Base-by-base conservation (phyloP, 306 rosid genomes). In the Comarum palustre region DNA sequence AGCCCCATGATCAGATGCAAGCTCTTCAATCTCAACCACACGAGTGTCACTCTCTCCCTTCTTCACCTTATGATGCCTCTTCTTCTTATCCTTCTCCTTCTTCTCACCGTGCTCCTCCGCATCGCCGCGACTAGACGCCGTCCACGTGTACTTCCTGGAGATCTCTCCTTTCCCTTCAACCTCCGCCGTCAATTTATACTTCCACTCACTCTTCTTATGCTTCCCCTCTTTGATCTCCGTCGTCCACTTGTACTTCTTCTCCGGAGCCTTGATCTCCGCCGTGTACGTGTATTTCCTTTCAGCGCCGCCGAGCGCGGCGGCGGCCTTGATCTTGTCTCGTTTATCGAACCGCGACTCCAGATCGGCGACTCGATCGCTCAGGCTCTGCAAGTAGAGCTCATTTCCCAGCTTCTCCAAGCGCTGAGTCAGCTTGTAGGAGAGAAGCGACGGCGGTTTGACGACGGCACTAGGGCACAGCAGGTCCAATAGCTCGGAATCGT, bases 221-320 rank as follows among this genome's bases (percentile, higher is more conserved):
- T 85, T 86, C 32, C 78, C 87, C 9, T 71, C 89, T 27, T 80
- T 90, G 42, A 94, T 76, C 73, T 91, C 96, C 69, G 96, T 84
- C 13, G 83, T 75, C 90, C 83, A 86, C 47, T 85, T 85, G 83
- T 90, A 94, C 83, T 91, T 94, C 86, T 79, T 80, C 82, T 77
- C 87, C 47, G 73, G 61, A 8, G 78, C 86, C 84, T 86, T 90
- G 73, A 89, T 87, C 86, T 91, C 96, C 75, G 93, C 87, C 63
- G 92, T 90, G 93, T 86, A 89, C 14, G 88, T 87, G 86, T 94
- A 91, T 85, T 91, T 94, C 78, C 96, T 88, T 52, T 87, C 87
- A 2, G 2, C 41, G 6, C 84, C 81, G 5, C 73, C 73, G 24
- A 17, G 55, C 11, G 62, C 14, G 15, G 36, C 19, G 10, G 2